These are phyloP conservation scores for Blastocystis sp. DNA, from an alignment of 352 stramenopile species.

Conservation along the genomic window DNA sequence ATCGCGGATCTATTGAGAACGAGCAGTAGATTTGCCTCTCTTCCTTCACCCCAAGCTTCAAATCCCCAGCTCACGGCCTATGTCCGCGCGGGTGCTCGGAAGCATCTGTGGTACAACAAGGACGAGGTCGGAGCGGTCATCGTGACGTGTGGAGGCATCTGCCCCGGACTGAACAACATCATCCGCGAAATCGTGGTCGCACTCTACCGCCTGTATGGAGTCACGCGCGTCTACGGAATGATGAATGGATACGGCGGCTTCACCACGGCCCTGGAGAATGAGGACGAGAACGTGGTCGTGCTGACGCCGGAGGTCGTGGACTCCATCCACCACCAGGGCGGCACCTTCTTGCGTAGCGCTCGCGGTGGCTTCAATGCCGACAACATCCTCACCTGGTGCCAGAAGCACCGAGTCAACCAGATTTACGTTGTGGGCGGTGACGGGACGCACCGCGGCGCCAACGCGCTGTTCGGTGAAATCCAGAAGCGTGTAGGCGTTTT, in stretches of 20 bases:
- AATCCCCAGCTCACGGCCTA: slow-evolving; percentile 47
- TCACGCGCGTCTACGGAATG: slow-evolving; percentile 79
- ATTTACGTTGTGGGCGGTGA: slow-evolving; percentile 95
- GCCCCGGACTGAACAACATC: slow-evolving; percentile 96
- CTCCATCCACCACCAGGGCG: slow-evolving; percentile 83
- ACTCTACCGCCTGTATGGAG: slow-evolving; percentile 77
- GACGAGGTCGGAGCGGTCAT: slow-evolving; percentile 81
- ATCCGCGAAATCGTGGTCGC: slow-evolving; percentile 90
- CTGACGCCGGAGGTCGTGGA: slow-evolving; percentile 77
- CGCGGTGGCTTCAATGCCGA: slow-evolving; percentile 91
- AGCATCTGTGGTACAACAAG: slow-evolving; percentile 79
- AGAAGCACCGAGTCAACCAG: slow-evolving; percentile 83
- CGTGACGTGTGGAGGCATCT: slow-evolving; percentile 87
- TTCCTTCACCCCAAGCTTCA: neutral
- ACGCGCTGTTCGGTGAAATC: slow-evolving; percentile 80
- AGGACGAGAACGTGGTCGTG: slow-evolving; percentile 79
- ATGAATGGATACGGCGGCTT: slow-evolving; percentile 78
- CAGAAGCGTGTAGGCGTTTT: slow-evolving; percentile 37
- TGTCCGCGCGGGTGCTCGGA: slow-evolving; percentile 78
- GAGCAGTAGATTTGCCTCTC: neutral
- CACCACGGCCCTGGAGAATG: slow-evolving; percentile 72
- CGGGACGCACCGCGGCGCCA: slow-evolving; percentile 91
- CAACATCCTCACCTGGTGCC: slow-evolving; percentile 90
- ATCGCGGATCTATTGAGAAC: slow-evolving; percentile 49
- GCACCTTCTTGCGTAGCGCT: slow-evolving; percentile 88